These are phyloP conservation scores for Penicillium sp. DNA, from an alignment of 2,329 filamentous ascomycete genomes.

Conservation along the genomic window DNA sequence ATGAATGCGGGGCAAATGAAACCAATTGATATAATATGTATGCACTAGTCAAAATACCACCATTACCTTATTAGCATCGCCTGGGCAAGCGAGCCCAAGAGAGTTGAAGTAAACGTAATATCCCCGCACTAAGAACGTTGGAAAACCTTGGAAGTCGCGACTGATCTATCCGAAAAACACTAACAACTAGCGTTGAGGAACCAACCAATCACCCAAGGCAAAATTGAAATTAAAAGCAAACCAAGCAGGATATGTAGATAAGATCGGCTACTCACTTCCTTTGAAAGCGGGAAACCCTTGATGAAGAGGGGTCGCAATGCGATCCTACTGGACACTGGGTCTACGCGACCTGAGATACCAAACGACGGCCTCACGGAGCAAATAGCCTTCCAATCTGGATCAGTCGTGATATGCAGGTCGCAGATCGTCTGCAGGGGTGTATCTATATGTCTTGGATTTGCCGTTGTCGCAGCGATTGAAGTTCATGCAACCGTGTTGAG, in stretches of 20 bases:
- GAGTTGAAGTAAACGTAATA: background rate
- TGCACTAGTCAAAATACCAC: background rate
- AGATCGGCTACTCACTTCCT: background rate
- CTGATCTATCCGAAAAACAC: background rate
- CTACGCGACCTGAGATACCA: background rate
- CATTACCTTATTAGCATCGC: background rate
- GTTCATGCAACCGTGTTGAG: background rate
- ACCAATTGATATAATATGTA: background rate
- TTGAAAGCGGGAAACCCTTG: background rate
- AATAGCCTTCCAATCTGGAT: constrained; percentile 13
- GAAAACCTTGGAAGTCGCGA: background rate
- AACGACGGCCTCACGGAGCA: constrained; percentile 8
- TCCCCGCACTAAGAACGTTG: background rate
- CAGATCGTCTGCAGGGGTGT: constrained; percentile 20
- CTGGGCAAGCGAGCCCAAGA: background rate
- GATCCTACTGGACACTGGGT: background rate
- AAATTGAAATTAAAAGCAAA: background rate
- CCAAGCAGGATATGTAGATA: background rate
- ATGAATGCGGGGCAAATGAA: constrained; percentile 10
- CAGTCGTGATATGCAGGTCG: constrained; percentile 9
- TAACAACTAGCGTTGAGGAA: background rate
- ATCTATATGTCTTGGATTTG: constrained; percentile 10
- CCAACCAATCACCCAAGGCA: background rate
- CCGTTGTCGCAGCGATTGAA: background rate
- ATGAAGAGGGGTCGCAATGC: background rate